phyloP scores from a whole-genome alignment of 2,329 filamentous ascomycete species.

The Bipolaris oryzae region DNA sequence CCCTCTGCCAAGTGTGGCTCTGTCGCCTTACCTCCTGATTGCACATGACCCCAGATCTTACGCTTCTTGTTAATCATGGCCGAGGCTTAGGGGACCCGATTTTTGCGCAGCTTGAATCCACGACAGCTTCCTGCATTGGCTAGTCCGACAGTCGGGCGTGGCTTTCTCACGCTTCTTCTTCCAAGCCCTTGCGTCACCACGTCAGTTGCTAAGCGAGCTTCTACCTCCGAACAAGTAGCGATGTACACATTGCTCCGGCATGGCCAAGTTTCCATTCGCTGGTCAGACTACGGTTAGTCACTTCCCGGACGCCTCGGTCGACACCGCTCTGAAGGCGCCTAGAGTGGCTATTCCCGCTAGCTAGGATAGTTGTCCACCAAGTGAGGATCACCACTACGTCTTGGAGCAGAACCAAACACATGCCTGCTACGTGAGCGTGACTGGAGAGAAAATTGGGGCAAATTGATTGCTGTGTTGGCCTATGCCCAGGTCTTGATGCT shows the following conservation, averaged over 20 bases:
- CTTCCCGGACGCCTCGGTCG: constrained; percentile 23
- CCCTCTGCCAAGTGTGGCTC: constrained; percentile 19
- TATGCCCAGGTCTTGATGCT: background rate
- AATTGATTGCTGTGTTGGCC: constrained; percentile 5
- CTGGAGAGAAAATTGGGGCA: constrained; percentile 9
- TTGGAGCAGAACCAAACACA: constrained; percentile 22
- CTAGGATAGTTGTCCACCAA: constrained; percentile 11
- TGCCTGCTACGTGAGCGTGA: constrained; percentile 8
- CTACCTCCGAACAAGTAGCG: constrained; percentile 22
- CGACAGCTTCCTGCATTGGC: constrained; percentile 4
- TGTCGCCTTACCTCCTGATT: constrained; percentile 18
- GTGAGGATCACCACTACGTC: constrained; percentile 11
- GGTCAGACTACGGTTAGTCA: constrained; percentile 18
- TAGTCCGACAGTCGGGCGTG: constrained; percentile 8
- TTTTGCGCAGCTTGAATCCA: constrained; percentile 4
- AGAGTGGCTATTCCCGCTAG: constrained; percentile 8
- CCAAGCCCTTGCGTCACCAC: constrained; percentile 30
- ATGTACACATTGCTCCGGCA: constrained; percentile 18
- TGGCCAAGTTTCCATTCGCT: constrained; percentile 4
- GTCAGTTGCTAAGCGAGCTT: constrained; percentile 12
- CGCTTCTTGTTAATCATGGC: constrained; percentile 2
- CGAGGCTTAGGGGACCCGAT: constrained; percentile 4
- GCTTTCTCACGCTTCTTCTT: constrained; percentile 8
- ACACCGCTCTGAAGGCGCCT: constrained; percentile 22
- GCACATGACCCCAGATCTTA: constrained; percentile 12